Evolutionary conservation across 305 asterid species (phyloP).

Genomic region (Fraxinus xanthoxyloides): DNA sequence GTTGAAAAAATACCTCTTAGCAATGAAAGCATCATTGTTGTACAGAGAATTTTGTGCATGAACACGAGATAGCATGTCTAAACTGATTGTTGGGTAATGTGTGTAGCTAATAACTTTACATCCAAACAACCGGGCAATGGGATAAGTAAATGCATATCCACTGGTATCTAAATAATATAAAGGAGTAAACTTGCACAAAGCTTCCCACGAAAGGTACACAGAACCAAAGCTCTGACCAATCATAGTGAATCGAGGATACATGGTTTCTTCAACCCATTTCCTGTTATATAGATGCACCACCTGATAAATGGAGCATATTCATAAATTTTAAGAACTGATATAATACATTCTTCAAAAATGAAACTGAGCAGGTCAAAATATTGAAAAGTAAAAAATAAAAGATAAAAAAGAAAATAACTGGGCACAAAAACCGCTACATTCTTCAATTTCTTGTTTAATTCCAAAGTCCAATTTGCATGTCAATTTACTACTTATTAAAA

Average conservation of each 20-base stretch:
- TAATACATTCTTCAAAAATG: neutral
- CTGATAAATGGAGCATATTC: constrained; percentile 36
- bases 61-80: constrained; percentile 93
- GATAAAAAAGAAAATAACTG: neutral
- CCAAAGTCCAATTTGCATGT: neutral
- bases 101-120: constrained; percentile 77
- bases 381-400: neutral
- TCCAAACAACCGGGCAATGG: constrained; percentile 80
- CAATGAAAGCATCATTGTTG: constrained; percentile 74
- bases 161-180: constrained; percentile 79
- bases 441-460: neutral
- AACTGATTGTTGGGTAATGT: constrained; percentile 94
- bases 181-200: constrained; percentile 70
- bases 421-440: neutral
- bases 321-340: constrained; percentile 13
- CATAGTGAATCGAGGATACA: constrained; percentile 92
- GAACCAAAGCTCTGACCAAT: constrained; percentile 98
- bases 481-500: constrained; percentile 1
- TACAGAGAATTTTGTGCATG: constrained; percentile 71
- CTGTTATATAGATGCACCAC: constrained; percentile 77
- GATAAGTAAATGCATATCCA: constrained; percentile 97
- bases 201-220: constrained; percentile 88
- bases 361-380: constrained; percentile 3
- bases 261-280: constrained; percentile 85
- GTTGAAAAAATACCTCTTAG: constrained; percentile 52